Evolutionary conservation across 306 rosid species (phyloP), one percentile per base, ranked within the genome.

Genomic region (Lathyrus tuberosus): DNA sequence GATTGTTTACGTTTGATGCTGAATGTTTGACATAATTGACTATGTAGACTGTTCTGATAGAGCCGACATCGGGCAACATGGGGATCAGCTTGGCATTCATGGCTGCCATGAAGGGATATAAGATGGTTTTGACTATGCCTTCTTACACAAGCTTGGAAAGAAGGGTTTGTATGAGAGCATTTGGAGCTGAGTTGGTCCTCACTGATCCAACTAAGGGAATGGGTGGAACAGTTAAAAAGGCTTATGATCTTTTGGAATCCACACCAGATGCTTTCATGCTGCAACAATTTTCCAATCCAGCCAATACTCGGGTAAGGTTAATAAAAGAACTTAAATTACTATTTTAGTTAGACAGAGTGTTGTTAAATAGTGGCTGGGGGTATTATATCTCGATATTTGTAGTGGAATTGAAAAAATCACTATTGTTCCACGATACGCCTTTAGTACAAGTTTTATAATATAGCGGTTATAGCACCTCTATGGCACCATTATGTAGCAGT

Each of bases 21-120:
- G 33, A 41, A 56, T 15, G 62, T 31, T 54, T 40, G 14, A 22
- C 62, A 64, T 10, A 40, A 35, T 52, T 76, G 65, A 15, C 79
- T 71, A 54, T 60, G 69, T 67, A 92, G 95, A 92, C 97, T 67
- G 83, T 70, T 63, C 62, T 92, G 68, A 86, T 92, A 53, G 97
- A 92, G 61, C 96, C 97, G 9, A 92, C 97, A 3, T 92, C 97
- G 3, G 97, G 97, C 28, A 92, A 92, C 38, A 92, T 92, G 97
- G 97, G 97, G 7, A 92, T 92, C 57, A 30, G 82, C 61, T 49
- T 79, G 82, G 82, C 82, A 2, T 92, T 89, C 73, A 86, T 92
- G 65, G 95, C 95, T 4, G 89, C 97, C 38, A 28, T 92, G 86
- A 92, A 78, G 67, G 96, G 96, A 60, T 92, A 92, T 70, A 89